A percentile compares a stretch with the other conserved stretches of the same genome.
Conservation (phyloP, 2,329 filamentous ascomycete genomes). For the Ophiobolus disseminans region DNA sequence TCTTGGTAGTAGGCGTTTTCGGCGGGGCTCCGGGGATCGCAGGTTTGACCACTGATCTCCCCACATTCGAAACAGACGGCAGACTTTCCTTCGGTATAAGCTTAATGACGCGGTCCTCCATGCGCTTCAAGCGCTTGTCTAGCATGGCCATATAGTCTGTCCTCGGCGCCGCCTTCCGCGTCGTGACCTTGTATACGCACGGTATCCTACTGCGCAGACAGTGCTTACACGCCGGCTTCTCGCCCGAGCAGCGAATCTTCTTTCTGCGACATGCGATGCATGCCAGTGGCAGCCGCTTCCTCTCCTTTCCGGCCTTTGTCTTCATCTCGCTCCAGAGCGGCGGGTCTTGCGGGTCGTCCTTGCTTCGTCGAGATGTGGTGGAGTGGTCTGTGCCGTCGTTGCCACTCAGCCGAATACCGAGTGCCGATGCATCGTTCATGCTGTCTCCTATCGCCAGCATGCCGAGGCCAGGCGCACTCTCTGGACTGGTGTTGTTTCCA, state of each 20-base stretch:
- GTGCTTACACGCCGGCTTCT: constrained; percentile 97
- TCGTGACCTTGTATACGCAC: constrained; percentile 97
- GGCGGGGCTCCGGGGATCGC: constrained; percentile 65
- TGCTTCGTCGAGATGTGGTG: constrained; percentile 33
- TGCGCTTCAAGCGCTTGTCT: constrained; percentile 91
- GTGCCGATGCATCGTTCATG: constrained; percentile 31
- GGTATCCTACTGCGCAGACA: constrained; percentile 90
- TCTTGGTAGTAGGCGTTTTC: constrained; percentile 70
- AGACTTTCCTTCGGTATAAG: constrained; percentile 88
- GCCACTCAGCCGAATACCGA: constrained; percentile 35
- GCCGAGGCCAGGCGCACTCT: constrained; percentile 40
- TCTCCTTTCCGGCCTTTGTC: constrained; percentile 84
- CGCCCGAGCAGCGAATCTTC: constrained; percentile 96
- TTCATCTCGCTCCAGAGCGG: constrained; percentile 62
- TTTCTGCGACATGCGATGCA: constrained; percentile 96
- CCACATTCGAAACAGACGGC: constrained; percentile 70
- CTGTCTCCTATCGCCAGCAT: constrained; percentile 40
- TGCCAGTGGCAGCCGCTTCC: constrained; percentile 88
- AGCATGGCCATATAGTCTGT: constrained; percentile 99
- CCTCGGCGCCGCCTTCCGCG: constrained; percentile 88
- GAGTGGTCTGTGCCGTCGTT: constrained; percentile 35
- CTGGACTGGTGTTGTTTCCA: constrained; percentile 46
- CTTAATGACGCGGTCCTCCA: constrained; percentile 98
- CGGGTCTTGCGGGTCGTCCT: constrained; percentile 40
- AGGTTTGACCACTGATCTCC: constrained; percentile 84